These are phyloP conservation scores for Leccinum imitatum DNA, from an alignment of 768 basidiomycete genomes.

Conservation along the genomic window DNA sequence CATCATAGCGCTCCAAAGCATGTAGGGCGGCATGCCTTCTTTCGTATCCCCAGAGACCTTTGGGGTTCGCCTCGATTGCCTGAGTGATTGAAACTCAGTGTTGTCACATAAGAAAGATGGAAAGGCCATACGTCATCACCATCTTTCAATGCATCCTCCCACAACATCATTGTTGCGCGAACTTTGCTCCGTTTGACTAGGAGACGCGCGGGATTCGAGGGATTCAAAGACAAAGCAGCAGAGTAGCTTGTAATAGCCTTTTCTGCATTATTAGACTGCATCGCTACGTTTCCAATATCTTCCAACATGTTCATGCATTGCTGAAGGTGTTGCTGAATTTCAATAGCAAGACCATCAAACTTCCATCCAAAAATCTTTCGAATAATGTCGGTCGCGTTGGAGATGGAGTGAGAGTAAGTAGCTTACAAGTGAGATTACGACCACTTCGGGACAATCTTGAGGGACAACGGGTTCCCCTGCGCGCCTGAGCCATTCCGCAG, in stretches of 20 bases:
- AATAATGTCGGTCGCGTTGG: not conserved
- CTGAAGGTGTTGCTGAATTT: not conserved
- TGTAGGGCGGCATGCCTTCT: not conserved
- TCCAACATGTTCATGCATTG: not conserved
- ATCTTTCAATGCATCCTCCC: constrained; percentile 12
- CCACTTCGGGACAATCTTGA: not conserved
- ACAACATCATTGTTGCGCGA: not conserved
- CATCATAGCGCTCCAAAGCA: not conserved
- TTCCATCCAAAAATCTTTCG: constrained; percentile 14
- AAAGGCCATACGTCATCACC: too few species aligned
- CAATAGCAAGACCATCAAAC: constrained; percentile 1
- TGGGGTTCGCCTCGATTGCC: constrained; percentile 2
- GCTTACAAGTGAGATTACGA: constrained; percentile 10
- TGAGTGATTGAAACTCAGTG: not conserved
- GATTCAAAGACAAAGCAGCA: not conserved
- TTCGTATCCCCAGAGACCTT: not conserved
- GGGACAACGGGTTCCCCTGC: not conserved
- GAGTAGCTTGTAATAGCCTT: not conserved
- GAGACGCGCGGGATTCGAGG: not conserved
- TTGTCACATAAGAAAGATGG: too few species aligned
- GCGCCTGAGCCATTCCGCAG: too few species aligned
- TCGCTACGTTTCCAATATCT: not conserved
- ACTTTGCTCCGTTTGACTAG: constrained; percentile 12
- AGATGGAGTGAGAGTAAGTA: accelerated
- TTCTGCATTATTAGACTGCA: not conserved